A percentile compares a stretch with the other conserved stretches of the same genome.
Conservation (phyloP, 345 rosid genomes). For the Eucalyptus polybractea region DNA sequence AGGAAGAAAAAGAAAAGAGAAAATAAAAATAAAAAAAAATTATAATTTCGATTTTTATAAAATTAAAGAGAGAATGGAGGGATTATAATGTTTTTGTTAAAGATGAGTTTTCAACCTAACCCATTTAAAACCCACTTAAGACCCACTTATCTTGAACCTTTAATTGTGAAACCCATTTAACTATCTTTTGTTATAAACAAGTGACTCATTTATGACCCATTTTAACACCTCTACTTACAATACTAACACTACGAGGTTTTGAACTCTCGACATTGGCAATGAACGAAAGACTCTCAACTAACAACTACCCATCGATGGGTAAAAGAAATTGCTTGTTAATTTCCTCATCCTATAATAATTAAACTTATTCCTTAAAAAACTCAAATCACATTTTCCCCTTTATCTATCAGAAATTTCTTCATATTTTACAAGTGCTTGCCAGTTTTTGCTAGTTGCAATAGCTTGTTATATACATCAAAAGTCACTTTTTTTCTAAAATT, state of each 20-base stretch:
- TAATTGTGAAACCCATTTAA: too few species aligned
- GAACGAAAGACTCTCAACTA: accelerated
- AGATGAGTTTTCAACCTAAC: too few species aligned
- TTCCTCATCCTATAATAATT: neutral
- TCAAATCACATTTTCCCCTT: neutral
- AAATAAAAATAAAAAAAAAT: too few species aligned
- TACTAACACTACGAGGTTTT: accelerated
- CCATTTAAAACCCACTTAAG: too few species aligned
- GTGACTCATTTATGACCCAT: too few species aligned
- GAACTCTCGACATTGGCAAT: accelerated
- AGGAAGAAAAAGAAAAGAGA: too few species aligned
- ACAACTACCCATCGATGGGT: accelerated
- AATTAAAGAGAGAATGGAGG: too few species aligned
- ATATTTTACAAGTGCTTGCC: neutral
- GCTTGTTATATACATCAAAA: neutral
- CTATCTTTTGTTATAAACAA: too few species aligned
- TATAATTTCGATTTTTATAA: too few species aligned
- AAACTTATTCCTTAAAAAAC: neutral
- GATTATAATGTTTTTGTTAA: too few species aligned
- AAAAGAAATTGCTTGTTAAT: neutral
- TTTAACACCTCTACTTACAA: too few species aligned
- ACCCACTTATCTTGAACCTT: too few species aligned
- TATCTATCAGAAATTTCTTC: neutral
- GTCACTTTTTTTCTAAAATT: neutral
- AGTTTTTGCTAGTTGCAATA: neutral